Conservation (phyloP, 371 early-diverging fungal species). For the Dinochytrium kinnereticum region DNA sequence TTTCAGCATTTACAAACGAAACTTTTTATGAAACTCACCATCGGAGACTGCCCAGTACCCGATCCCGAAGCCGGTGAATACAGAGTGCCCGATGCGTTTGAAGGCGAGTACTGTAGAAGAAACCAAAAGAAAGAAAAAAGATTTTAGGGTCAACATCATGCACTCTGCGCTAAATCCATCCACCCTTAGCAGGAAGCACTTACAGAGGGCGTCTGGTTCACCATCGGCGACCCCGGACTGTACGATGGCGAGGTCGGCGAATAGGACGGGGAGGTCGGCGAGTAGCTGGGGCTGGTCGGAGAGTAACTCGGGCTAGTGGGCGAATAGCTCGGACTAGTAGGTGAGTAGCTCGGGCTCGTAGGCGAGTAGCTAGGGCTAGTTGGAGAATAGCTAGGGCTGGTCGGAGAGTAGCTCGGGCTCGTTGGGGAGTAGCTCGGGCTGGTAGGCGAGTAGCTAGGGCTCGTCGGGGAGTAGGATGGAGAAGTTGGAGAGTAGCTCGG, state of each 20-base stretch:
- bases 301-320: constrained; percentile 57
- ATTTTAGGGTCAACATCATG: neutral
- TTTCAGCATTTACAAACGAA: neutral
- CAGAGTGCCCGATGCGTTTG: neutral
- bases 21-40: constrained; percentile 10
- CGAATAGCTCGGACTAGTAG: constrained; percentile 54
- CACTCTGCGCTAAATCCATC: neutral
- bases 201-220: neutral
- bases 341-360: constrained; percentile 55
- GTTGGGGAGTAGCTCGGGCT: constrained; percentile 72
- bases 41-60: constrained; percentile 21
- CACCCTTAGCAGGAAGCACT: neutral
- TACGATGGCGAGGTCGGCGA: constrained; percentile 66
- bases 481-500: constrained; percentile 79
- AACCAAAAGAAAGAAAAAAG: neutral
- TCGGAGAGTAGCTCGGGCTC: constrained; percentile 67
- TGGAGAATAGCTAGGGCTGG: constrained; percentile 74
- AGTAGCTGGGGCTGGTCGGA: constrained; percentile 57
- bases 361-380: constrained; percentile 72
- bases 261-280: constrained; percentile 60
- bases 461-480: constrained; percentile 59
- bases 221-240: constrained; percentile 24
- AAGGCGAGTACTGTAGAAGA: constrained; percentile 20
- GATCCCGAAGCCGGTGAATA: neutral
- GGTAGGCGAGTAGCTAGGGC: constrained; percentile 69